phyloP scores from a whole-genome alignment of 75 land plant genomes.

The Pinus taeda region DNA sequence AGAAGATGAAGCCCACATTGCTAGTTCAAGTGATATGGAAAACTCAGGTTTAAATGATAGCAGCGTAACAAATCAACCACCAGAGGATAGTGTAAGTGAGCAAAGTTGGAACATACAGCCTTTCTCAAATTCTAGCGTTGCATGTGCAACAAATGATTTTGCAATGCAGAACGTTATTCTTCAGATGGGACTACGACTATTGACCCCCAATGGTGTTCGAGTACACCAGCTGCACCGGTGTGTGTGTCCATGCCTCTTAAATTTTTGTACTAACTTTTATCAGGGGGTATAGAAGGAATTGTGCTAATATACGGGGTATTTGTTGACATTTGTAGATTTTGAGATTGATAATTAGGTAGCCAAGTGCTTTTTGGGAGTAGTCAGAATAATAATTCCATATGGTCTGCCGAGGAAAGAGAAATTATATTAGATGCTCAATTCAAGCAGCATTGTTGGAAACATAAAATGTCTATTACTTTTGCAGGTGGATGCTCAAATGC shows the following conservation, averaged over 20 bases:
- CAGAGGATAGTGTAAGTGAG: constrained; percentile 65
- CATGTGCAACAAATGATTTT: constrained; percentile 93
- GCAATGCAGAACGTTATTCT: constrained; percentile 98
- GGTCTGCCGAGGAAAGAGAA: neutral
- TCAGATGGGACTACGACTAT: constrained; percentile 87
- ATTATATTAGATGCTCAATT: neutral
- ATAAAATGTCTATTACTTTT: neutral
- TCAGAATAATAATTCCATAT: neutral
- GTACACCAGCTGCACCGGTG: constrained; percentile 85
- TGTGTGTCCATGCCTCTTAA: neutral
- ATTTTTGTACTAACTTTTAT: neutral
- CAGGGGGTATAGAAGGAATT: neutral
- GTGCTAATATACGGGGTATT: neutral
- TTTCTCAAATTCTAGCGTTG: constrained; percentile 80
- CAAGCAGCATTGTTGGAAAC: neutral
- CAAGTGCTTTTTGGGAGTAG: neutral
- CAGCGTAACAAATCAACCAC: constrained; percentile 16
- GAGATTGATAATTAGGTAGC: neutral
- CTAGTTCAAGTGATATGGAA: constrained; percentile 18
- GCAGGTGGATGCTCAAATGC: constrained; percentile 91
- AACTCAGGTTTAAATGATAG: constrained; percentile 25
- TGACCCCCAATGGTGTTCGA: constrained; percentile 86
- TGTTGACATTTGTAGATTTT: neutral
- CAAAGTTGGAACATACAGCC: constrained; percentile 65
- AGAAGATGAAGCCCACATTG: constrained; percentile 21